Evolutionary conservation across 2,329 filamentous ascomycete species (phyloP).

Genomic region (Endothia cerciana): DNA sequence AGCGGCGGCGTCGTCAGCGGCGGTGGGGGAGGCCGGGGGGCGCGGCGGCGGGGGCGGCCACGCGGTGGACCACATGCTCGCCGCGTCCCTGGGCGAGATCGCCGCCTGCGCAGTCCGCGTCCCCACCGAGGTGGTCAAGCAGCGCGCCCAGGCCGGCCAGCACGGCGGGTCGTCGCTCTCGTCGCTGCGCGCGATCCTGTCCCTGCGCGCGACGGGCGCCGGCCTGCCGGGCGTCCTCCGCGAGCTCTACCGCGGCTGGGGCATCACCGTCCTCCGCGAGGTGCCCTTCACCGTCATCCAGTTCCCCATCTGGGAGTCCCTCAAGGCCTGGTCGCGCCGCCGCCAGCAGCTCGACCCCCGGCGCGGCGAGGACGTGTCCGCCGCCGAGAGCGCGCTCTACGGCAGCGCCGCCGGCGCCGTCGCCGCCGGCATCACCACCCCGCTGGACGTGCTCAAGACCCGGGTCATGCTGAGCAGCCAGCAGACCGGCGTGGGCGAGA

Average conservation of each 20-base stretch:
- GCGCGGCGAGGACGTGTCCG: constrained; percentile 57
- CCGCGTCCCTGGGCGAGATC: constrained; percentile 84
- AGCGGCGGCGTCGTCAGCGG: not conserved
- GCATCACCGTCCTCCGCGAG: constrained; percentile 91
- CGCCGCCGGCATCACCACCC: constrained; percentile 87
- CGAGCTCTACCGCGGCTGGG: constrained; percentile 90
- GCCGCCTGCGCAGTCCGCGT: constrained; percentile 91
- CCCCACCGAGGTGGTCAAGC: constrained; percentile 96
- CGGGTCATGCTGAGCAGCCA: constrained; percentile 87
- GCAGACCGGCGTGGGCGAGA: constrained; percentile 59
- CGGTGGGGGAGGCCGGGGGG: too few relatives aligned
- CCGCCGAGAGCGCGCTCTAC: constrained; percentile 80
- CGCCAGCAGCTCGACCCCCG: constrained; percentile 31
- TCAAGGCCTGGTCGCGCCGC: constrained; percentile 71
- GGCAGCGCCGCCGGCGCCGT: constrained; percentile 83
- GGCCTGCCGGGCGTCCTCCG: constrained; percentile 67
- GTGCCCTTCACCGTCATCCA: constrained; percentile 97
- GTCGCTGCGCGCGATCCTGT: constrained; percentile 72
- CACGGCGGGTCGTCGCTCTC: constrained; percentile 71
- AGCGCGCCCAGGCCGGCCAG: constrained; percentile 87
- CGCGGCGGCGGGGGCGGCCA: constrained; percentile 32
- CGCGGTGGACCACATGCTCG: constrained; percentile 71
- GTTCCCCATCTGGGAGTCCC: constrained; percentile 93
- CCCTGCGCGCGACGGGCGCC: constrained; percentile 46
- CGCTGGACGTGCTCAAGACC: constrained; percentile 95